These are phyloP conservation scores for Diaporthe capsici DNA, from an alignment of 2,329 filamentous ascomycete genomes.

Conservation along the genomic window DNA sequence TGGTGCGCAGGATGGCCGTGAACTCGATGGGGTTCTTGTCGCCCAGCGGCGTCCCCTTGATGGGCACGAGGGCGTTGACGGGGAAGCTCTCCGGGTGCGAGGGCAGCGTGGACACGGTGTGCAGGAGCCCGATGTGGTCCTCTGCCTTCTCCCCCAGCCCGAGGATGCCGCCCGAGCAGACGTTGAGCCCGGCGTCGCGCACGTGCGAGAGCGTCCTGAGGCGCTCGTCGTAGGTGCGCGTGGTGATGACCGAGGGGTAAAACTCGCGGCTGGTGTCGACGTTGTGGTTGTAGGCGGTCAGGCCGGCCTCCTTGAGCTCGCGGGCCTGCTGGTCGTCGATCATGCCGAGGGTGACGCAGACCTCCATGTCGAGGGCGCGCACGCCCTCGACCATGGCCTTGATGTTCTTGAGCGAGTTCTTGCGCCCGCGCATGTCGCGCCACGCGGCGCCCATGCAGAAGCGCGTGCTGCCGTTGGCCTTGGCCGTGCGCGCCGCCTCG, in stretches of 20 bases:
- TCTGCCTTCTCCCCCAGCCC: conserved; percentile 84
- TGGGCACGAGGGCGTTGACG: conserved; percentile 91
- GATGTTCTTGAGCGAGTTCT: conserved; percentile 86
- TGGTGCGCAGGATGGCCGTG: conserved; percentile 83
- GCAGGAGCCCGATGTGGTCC: conserved; percentile 86
- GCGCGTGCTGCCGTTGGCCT: conserved; percentile 86
- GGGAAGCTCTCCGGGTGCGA: conserved; percentile 91
- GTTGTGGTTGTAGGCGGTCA: conserved; percentile 96
- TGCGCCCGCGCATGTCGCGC: conserved; percentile 93
- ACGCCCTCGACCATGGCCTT: conserved; percentile 89
- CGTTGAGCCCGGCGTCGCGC: conserved; percentile 87
- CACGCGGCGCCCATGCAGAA: conserved; percentile 98
- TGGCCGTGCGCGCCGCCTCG: conserved; percentile 81
- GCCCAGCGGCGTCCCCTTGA: conserved; percentile 89
- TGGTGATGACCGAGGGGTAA: conserved; percentile 89
- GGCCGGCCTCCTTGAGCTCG: conserved; percentile 84
- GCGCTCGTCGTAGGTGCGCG: conserved; percentile 88
- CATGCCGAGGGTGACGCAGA: conserved; percentile 95
- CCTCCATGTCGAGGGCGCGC: conserved; percentile 86
- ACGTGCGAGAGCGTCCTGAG: conserved; percentile 85
- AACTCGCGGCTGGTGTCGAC: conserved; percentile 91
- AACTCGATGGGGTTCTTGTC: conserved; percentile 81
- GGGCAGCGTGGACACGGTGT: conserved; percentile 86
- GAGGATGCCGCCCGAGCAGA: conserved; percentile 91
- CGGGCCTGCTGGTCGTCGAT: conserved; percentile 85